Evolutionary conservation across 169 alveolate genomes (phyloP).

Genomic region (Eimeria maxima): DNA sequence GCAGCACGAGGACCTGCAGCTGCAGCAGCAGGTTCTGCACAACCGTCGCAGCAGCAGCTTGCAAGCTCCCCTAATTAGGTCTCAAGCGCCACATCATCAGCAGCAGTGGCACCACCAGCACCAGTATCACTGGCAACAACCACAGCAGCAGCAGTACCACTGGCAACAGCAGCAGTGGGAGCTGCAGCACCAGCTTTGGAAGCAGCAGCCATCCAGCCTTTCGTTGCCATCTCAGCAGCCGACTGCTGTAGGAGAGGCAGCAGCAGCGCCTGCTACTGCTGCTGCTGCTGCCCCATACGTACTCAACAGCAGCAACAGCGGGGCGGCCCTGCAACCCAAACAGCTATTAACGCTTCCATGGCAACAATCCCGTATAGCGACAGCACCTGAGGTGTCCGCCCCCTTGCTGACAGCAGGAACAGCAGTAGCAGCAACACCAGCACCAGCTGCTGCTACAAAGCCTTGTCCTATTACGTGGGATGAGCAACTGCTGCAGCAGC

Average conservation of each 20-base stretch:
- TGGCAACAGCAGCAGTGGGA: slow-evolving; percentile 9
- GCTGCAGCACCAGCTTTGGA: background rate
- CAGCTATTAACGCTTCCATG: background rate
- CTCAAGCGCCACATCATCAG: background rate
- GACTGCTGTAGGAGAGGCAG: background rate
- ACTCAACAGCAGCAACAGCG: background rate
- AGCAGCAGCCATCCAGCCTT: background rate
- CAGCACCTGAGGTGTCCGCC: background rate
- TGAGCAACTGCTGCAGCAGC: slow-evolving; percentile 41
- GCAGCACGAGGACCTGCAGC: background rate
- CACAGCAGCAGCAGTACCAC: slow-evolving; percentile 20
- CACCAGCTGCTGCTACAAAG: background rate
- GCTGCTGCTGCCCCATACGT: background rate
- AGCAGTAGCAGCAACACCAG: slow-evolving; percentile 30
- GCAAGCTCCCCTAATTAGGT: background rate
- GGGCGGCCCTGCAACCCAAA: background rate
- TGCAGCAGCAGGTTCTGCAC: slow-evolving; percentile 2
- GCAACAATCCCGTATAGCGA: background rate
- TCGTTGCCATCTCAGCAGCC: background rate
- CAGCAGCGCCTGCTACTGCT: slow-evolving; percentile 25
- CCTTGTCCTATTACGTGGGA: slow-evolving; percentile 34
- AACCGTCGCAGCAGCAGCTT: slow-evolving; percentile 45
- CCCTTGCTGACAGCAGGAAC: background rate
- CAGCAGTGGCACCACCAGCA: background rate
- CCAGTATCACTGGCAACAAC: slow-evolving; percentile 20